A percentile compares a stretch with the other conserved stretches of the same genome.
Evolutionary conservation across 257 asterid species (phyloP).

Genomic region (Solanum bukasovii): DNA sequence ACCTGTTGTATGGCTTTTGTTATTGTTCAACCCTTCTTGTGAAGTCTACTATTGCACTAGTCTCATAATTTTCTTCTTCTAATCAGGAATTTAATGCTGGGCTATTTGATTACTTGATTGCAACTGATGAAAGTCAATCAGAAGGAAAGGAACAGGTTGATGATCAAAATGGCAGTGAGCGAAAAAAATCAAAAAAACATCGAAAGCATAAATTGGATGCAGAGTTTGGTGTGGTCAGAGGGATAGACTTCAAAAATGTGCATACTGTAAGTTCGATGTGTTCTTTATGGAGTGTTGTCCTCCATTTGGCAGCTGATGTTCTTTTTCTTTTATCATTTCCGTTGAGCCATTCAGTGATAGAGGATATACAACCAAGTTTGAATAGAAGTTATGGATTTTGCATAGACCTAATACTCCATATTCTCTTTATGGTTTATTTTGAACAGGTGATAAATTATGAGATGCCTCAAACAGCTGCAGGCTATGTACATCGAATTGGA

Average conservation of each 20-base stretch:
- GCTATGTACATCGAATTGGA: slow-evolving; percentile 96
- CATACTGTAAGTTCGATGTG: slow-evolving; percentile 48
- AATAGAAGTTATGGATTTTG: not conserved
- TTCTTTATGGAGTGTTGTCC: not conserved
- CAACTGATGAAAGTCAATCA: slow-evolving; percentile 58
- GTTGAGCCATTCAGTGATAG: not conserved
- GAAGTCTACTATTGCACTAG: not conserved
- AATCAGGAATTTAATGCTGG: slow-evolving; percentile 90
- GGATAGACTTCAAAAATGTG: slow-evolving; percentile 93
- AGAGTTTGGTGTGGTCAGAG: slow-evolving; percentile 97
- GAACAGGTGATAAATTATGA: slow-evolving; percentile 80
- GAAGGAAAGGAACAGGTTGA: slow-evolving; percentile 33
- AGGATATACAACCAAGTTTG: not conserved
- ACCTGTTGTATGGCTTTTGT: not conserved
- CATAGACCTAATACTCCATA: not conserved
- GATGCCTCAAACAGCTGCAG: slow-evolving; percentile 77
- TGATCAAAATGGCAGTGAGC: slow-evolving; percentile 24
- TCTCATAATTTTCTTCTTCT: slow-evolving; percentile 3
- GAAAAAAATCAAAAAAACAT: slow-evolving; percentile 43
- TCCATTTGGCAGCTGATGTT: not conserved
- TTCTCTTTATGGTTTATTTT: not conserved
- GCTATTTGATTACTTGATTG: slow-evolving; percentile 85
- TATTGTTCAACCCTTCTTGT: not conserved
- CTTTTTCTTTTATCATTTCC: not conserved
- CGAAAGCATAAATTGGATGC: slow-evolving; percentile 63